phyloP scores from a whole-genome alignment of 2,329 filamentous ascomycete species.

The Trichoderma arundinaceum region DNA sequence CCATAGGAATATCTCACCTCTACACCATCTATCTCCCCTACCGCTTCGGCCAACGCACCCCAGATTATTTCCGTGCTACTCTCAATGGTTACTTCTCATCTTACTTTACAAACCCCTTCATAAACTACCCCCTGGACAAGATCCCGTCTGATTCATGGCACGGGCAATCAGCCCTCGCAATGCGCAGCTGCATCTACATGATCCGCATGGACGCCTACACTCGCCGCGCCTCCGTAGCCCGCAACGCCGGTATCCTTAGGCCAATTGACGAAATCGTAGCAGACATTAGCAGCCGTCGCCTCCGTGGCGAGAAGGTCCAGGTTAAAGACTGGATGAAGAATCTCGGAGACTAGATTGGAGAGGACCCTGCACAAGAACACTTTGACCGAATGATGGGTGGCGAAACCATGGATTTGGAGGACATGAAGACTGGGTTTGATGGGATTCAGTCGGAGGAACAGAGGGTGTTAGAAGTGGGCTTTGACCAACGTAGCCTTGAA shows the following conservation, averaged over 20 bases:
- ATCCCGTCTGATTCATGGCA: slow-evolving; percentile 1
- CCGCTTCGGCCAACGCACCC: slow-evolving; percentile 10
- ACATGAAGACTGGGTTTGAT: slow-evolving; percentile 21
- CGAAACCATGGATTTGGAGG: slow-evolving; percentile 18
- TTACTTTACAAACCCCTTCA: slow-evolving; percentile 16
- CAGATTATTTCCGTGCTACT: slow-evolving; percentile 24
- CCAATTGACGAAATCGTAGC: slow-evolving; percentile 16
- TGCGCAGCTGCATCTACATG: slow-evolving; percentile 29
- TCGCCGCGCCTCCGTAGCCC: slow-evolving; percentile 1
- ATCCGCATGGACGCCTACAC: slow-evolving; percentile 23
- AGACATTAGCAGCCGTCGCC: slow-evolving; percentile 9
- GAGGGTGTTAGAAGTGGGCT: slow-evolving; percentile 14
- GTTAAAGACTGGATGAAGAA: slow-evolving; percentile 5
- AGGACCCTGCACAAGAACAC: background rate
- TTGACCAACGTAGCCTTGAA: slow-evolving; percentile 4
- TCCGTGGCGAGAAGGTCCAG: slow-evolving; percentile 2
- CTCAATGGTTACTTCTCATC: slow-evolving; percentile 16
- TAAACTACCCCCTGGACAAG: background rate
- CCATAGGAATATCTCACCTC: slow-evolving; percentile 1
- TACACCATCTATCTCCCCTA: slow-evolving; percentile 27
- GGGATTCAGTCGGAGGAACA: slow-evolving; percentile 15
- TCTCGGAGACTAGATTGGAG: too few relatives aligned
- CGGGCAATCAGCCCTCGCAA: background rate
- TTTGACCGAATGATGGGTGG: background rate
- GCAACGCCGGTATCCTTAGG: slow-evolving; percentile 2